Evolutionary conservation across 176 grass and related monocot species (phyloP), one percentile per base, ranked within the genome.

Genomic region (Zoysia pacifica): DNA sequence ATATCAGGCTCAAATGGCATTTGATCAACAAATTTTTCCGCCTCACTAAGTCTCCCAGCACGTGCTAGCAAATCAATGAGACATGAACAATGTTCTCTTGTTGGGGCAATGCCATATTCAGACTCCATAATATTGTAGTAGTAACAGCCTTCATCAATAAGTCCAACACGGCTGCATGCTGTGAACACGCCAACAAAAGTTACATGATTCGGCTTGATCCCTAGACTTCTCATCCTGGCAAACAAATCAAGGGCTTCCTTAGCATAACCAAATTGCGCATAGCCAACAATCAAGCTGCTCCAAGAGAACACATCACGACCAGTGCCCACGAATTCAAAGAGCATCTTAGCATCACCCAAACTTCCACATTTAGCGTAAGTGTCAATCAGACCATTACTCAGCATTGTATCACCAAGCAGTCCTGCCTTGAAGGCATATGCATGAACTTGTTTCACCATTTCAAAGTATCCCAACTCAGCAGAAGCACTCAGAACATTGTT

Each of bases 321-420:
- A 36, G 58, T 74, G 42, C 43, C 77, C 88, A 94, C 93, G 36
- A 68, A 80, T 83, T 98, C 86, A 83, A 98, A 94, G 77, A 75
- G 81, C 50, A 81, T 72, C 16, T 72, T 82, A 36, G 92, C 90
- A 75, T 93, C 88, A 72, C 87, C 63, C 68, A 93, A 86, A 80
- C 92, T 91, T 62, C 92, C 92, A 82, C 92, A 98, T 67, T 98
- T 98, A 62, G 85, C 81, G 79, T 94, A 93, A 83, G 89, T 89
- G 72, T 93, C 89, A 75, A 98, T 85, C 74, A 98, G 81, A 85
- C 72, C 78, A 87, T 98, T 98, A 56, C 15, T 90, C 39, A 86
- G 39, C 79, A 86, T 49, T 42, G 16, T 14, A 62, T 82, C 83
- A 62, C 81, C 63, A 20, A 78, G 73, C 73, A 90, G 53, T 61